A percentile compares a stretch with the other conserved stretches of the same genome.
Conservation (phyloP, 495 filamentous ascomycete genomes). For the Beverwykella pulmonaria region DNA sequence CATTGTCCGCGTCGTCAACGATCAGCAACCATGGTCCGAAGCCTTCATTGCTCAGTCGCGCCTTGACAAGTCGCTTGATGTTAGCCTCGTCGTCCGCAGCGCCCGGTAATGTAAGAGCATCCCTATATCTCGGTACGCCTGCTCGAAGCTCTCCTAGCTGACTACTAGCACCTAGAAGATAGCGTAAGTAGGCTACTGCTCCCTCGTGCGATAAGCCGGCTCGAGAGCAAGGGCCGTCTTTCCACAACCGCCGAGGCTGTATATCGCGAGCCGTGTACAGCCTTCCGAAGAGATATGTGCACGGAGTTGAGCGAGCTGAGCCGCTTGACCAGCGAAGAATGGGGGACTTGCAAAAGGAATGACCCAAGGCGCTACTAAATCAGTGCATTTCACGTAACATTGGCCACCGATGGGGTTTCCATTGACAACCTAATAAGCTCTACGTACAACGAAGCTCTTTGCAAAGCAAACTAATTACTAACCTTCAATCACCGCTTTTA, state of each 20-base stretch:
- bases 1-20: constrained; percentile 48
- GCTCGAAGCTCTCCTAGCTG: constrained; percentile 29
- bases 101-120: constrained; percentile 27
- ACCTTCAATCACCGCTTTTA: constrained; percentile 5
- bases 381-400: background rate
- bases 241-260: constrained; percentile 38
- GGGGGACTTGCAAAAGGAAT: constrained; percentile 8
- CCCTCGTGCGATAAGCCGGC: constrained; percentile 30
- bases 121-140: constrained; percentile 42
- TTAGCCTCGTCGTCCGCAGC: constrained; percentile 21
- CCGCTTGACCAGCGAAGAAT: constrained; percentile 16
- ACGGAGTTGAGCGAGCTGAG: constrained; percentile 9
- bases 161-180: constrained; percentile 38
- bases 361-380: constrained; percentile 13
- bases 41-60: constrained; percentile 29
- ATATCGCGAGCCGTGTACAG: constrained; percentile 20
- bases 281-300: constrained; percentile 8
- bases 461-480: background rate
- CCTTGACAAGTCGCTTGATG: constrained; percentile 36
- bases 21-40: constrained; percentile 45
- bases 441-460: background rate
- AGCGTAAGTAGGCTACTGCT: constrained; percentile 21
- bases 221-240: constrained; percentile 40
- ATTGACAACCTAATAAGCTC: constrained; percentile 14
- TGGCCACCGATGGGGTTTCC: too few relatives aligned